Evolutionary conservation across 768 basidiomycete genomes (phyloP).

Genomic region (Leccinum truebloodii): DNA sequence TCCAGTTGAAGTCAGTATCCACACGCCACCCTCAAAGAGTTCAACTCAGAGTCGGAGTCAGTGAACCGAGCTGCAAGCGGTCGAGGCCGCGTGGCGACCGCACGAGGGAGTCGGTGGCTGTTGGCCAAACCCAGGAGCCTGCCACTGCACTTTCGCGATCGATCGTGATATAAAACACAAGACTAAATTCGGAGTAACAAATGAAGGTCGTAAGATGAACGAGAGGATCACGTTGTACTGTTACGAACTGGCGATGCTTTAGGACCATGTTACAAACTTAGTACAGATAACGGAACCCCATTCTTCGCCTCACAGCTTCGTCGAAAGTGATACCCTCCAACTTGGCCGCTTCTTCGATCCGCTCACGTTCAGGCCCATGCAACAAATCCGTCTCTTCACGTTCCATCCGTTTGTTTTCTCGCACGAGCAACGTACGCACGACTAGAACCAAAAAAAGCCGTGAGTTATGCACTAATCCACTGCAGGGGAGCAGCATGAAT

Average conservation of each 20-base stretch:
- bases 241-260: too few relatives aligned
- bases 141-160: neutral
- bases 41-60: neutral
- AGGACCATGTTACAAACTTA: slow-evolving; percentile 22
- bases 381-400: slow-evolving; percentile 46
- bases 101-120: neutral
- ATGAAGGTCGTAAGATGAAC: too few relatives aligned
- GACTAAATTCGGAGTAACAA: neutral
- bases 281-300: slow-evolving; percentile 59
- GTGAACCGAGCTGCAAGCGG: neutral
- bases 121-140: neutral
- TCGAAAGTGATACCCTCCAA: slow-evolving; percentile 61
- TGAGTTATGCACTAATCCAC: neutral
- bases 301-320: slow-evolving; percentile 56
- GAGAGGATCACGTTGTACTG: neutral
- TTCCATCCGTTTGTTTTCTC: slow-evolving; percentile 53
- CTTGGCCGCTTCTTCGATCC: slow-evolving; percentile 58
- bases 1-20: neutral
- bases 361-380: slow-evolving; percentile 44
- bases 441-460: slow-evolving; percentile 29
- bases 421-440: slow-evolving; percentile 46
- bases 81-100: neutral
- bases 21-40: neutral
- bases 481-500: neutral
- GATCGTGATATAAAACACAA: too few relatives aligned